Conservation (phyloP, 2,329 filamentous ascomycete species). For the Xylariaceae sp. region DNA sequence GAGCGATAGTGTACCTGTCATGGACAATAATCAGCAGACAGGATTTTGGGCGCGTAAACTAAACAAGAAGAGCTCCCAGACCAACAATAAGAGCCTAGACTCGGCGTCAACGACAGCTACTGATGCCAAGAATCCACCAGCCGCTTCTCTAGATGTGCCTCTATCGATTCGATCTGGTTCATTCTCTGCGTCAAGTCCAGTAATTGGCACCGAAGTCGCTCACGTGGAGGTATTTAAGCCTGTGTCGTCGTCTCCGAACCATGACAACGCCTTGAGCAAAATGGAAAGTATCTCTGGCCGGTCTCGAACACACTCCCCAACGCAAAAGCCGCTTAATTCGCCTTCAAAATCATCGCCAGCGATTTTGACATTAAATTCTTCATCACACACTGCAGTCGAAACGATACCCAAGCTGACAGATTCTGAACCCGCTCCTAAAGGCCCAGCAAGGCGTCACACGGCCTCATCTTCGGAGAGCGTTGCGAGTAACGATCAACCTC, state of each 20-base stretch:
- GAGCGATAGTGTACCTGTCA: conserved; percentile 42
- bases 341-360: conserved; percentile 26
- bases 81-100: conserved; percentile 26
- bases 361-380: conserved; percentile 13
- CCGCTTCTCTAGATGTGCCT: conserved; percentile 43
- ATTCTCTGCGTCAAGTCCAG: conserved; percentile 60
- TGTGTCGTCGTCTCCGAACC: conserved; percentile 52
- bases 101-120: conserved; percentile 47
- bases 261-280: conserved; percentile 55
- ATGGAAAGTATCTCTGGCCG: conserved; percentile 49
- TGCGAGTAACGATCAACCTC: conserved; percentile 18
- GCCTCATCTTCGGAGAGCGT: conserved; percentile 31
- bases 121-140: conserved; percentile 43
- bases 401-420: conserved; percentile 18
- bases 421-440: conserved; percentile 24
- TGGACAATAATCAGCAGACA: conserved; percentile 39
- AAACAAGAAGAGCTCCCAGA: conserved; percentile 36
- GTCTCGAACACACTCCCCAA: conserved; percentile 44
- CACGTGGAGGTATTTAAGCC: conserved; percentile 62
- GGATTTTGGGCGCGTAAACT: conserved; percentile 51
- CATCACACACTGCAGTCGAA: conserved; percentile 28
- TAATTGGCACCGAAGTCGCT: conserved; percentile 62
- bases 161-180: conserved; percentile 58
- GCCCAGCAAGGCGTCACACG: conserved; percentile 28
- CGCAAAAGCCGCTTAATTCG: conserved; percentile 26